Percentiles rank a stretch among this genome's conserved stretches.
phyloP scores from a whole-genome alignment of 2,329 filamentous ascomycete species.

The Fusarium sp. region DNA sequence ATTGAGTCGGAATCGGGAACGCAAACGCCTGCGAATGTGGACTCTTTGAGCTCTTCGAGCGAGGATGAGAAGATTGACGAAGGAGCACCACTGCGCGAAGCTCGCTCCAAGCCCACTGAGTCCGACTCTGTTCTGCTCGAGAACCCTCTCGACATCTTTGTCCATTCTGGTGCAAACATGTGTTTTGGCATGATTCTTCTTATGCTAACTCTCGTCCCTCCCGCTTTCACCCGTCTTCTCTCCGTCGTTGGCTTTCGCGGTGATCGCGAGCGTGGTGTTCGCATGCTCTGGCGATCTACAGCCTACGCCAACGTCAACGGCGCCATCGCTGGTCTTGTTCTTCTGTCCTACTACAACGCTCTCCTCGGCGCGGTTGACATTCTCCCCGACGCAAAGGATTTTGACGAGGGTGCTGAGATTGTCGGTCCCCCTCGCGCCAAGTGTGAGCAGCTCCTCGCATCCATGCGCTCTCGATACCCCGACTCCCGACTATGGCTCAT shows the following conservation, averaged over 20 bases:
- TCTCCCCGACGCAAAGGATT: slow-evolving; percentile 69
- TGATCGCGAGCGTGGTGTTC: slow-evolving; percentile 83
- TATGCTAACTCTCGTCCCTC: slow-evolving; percentile 92
- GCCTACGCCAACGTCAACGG: slow-evolving; percentile 90
- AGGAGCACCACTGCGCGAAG: slow-evolving; percentile 36
- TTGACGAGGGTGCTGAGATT: slow-evolving; percentile 65
- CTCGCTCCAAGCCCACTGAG: slow-evolving; percentile 53
- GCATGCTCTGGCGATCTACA: slow-evolving; percentile 91
- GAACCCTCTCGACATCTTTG: slow-evolving; percentile 84
- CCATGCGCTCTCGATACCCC: slow-evolving; percentile 83
- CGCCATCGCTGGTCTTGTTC: slow-evolving; percentile 83
- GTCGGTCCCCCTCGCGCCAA: slow-evolving; percentile 78
- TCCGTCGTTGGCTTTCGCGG: slow-evolving; percentile 92
- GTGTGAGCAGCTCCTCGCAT: slow-evolving; percentile 73
- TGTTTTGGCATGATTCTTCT: slow-evolving; percentile 89
- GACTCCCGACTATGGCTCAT: slow-evolving; percentile 86
- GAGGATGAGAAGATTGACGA: slow-evolving; percentile 36
- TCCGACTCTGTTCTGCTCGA: slow-evolving; percentile 73
- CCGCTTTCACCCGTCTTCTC: slow-evolving; percentile 86
- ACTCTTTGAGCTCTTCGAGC: slow-evolving; percentile 34
- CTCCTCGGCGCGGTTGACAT: slow-evolving; percentile 91
- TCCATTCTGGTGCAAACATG: slow-evolving; percentile 88
- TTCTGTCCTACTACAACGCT: slow-evolving; percentile 90
- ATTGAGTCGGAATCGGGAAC: slow-evolving; percentile 51
- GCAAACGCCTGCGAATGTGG: slow-evolving; percentile 53